These are phyloP conservation scores for Euptelea pleiosperma DNA, from an alignment of 164 flowering plant species.

Conservation along the genomic window DNA sequence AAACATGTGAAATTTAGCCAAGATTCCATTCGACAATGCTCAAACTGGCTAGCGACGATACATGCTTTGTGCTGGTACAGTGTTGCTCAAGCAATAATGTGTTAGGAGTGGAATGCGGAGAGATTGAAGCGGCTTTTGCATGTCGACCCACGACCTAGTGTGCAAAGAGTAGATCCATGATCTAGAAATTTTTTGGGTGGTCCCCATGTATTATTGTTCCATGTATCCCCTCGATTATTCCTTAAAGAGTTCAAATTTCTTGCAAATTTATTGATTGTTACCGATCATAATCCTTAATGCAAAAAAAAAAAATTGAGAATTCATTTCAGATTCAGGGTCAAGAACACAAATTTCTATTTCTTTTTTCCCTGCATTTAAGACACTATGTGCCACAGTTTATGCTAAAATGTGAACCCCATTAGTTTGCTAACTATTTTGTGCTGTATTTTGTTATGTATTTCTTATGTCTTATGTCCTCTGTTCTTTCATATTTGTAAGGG, in stretches of 20 bases:
- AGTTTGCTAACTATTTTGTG: too few species aligned
- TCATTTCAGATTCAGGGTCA: not conserved
- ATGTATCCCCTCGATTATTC: slow-evolving; percentile 3
- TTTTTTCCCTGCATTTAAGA: not conserved
- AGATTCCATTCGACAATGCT: not conserved
- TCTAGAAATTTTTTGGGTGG: not conserved
- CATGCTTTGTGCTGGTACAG: not conserved
- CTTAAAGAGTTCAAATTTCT: not conserved
- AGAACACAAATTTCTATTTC: not conserved
- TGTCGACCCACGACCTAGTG: not conserved
- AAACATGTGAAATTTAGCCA: not conserved
- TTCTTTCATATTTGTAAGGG: not conserved
- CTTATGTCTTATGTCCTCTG: not conserved
- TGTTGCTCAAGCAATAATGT: not conserved
- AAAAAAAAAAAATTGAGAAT: slow-evolving; percentile 9
- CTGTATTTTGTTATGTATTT: not conserved
- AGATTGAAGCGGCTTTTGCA: not conserved
- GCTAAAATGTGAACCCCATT: too few species aligned
- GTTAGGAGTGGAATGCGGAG: not conserved
- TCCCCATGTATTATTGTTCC: slow-evolving; percentile 7
- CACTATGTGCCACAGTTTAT: too few species aligned
- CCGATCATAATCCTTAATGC: not conserved
- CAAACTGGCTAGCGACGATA: too few species aligned
- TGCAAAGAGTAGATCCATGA: slow-evolving; percentile 1
- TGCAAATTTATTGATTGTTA: slow-evolving; percentile 8